phyloP scores from a whole-genome alignment of 2,329 filamentous ascomycete species.

The Arachnopeziza araneosa region DNA sequence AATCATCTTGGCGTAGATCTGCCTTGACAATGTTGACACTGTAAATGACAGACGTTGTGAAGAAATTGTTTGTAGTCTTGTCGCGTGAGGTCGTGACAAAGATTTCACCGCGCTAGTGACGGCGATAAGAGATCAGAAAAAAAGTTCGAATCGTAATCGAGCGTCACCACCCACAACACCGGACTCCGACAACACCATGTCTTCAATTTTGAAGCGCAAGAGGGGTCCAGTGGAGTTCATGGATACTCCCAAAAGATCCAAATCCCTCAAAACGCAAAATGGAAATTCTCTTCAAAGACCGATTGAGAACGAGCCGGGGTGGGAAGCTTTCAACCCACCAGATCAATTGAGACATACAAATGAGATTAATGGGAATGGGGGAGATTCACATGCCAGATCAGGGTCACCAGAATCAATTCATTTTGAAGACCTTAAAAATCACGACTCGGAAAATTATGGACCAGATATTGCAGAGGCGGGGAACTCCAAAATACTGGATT shows the following conservation, averaged over 20 bases:
- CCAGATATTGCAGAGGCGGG: background rate
- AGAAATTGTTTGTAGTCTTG: slow-evolving; percentile 5
- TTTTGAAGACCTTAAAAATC: background rate
- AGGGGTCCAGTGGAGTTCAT: slow-evolving; percentile 27
- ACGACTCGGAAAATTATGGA: background rate
- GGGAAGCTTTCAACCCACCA: slow-evolving; percentile 25
- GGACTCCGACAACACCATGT: slow-evolving; percentile 31
- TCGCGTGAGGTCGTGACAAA: background rate
- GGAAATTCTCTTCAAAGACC: slow-evolving; percentile 11
- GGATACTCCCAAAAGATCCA: slow-evolving; percentile 27
- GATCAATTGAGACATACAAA: slow-evolving; percentile 20
- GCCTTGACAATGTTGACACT: background rate
- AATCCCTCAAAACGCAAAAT: slow-evolving; percentile 18
- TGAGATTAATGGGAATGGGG: slow-evolving; percentile 14
- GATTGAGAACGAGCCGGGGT: slow-evolving; percentile 14
- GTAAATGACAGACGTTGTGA: background rate
- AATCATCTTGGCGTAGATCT: slow-evolving; percentile 65
- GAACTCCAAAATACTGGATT: background rate
- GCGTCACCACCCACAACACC: slow-evolving; percentile 14
- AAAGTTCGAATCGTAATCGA: background rate
- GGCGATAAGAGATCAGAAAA: background rate
- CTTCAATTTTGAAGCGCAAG: slow-evolving; percentile 33
- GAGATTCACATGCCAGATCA: slow-evolving; percentile 5
- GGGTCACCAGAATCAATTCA: background rate
- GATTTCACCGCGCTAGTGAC: slow-evolving; percentile 6